phyloP scores from a whole-genome alignment of 129 eudicot species.

The Logfia minima region DNA sequence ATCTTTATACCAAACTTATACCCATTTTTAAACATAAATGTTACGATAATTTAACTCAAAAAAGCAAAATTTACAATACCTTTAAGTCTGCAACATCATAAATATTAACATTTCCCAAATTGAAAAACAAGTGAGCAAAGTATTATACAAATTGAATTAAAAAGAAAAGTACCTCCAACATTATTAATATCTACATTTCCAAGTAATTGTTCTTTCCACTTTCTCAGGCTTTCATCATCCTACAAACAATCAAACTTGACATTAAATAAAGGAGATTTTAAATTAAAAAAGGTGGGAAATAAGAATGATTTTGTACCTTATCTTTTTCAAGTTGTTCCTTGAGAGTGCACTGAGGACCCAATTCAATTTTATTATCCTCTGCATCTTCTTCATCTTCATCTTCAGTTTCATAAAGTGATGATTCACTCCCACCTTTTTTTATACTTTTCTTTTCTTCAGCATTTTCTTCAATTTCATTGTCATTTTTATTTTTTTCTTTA shows the following conservation, averaged over 20 bases:
- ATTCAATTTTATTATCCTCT: slow-evolving; percentile 32
- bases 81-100: not conserved
- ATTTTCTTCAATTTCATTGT: slow-evolving; percentile 26
- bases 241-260: slow-evolving; percentile 20
- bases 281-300: not conserved
- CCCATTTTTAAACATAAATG: too few relatives aligned
- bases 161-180: slow-evolving; percentile 55
- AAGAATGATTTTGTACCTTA: slow-evolving; percentile 41
- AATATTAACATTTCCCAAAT: not conserved
- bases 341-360: slow-evolving; percentile 64
- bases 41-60: not conserved
- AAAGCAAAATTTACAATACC: not conserved
- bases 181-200: slow-evolving; percentile 56
- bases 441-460: slow-evolving; percentile 35
- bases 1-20: not conserved
- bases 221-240: slow-evolving; percentile 79
- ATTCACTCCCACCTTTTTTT: slow-evolving; percentile 40
- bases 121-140: not conserved
- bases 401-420: slow-evolving; percentile 44
- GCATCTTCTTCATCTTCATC: slow-evolving; percentile 50
- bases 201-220: slow-evolving; percentile 75
- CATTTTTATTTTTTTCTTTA: slow-evolving; percentile 20
- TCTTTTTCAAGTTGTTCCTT: slow-evolving; percentile 62
- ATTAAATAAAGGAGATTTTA: not conserved
- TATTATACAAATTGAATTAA: not conserved